Conservation (phyloP, 2,329 filamentous ascomycete species). For the Sporothrix curviconia region DNA sequence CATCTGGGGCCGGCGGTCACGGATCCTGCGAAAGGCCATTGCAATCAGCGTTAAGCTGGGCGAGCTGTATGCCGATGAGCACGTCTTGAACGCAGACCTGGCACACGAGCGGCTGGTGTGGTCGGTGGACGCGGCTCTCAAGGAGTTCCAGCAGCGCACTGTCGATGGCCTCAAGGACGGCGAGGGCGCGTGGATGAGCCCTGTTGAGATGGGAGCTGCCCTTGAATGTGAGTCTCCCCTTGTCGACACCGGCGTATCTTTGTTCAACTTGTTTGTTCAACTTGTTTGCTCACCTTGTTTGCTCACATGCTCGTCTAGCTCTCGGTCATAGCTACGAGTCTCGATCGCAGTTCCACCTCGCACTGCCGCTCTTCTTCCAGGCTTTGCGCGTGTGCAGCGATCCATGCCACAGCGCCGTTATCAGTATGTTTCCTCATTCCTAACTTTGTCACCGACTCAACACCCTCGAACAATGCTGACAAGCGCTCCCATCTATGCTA, state of each 20-base stretch:
- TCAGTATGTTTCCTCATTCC: slow-evolving; percentile 49
- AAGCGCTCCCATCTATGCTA: no score
- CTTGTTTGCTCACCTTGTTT: no score
- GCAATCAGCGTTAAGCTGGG: slow-evolving; percentile 77
- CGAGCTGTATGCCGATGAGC: slow-evolving; percentile 70
- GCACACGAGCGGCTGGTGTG: slow-evolving; percentile 72
- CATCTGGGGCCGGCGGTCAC: slow-evolving; percentile 53
- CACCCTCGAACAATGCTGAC: no score
- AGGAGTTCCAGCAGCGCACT: slow-evolving; percentile 64
- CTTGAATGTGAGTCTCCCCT: slow-evolving; percentile 58
- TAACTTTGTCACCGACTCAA: no score
- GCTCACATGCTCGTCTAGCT: slow-evolving; percentile 37
- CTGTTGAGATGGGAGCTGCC: slow-evolving; percentile 65
- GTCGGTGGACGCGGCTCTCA: slow-evolving; percentile 73
- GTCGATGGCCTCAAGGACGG: slow-evolving; percentile 61
- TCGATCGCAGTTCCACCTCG: slow-evolving; percentile 69
- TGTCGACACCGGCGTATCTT: no score
- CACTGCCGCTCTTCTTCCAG: slow-evolving; percentile 80
- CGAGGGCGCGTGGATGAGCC: slow-evolving; percentile 64
- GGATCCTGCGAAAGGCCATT: slow-evolving; percentile 66
- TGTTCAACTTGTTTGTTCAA: no score
- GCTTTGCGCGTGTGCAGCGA: slow-evolving; percentile 62
- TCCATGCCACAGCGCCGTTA: slow-evolving; percentile 69
- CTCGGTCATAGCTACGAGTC: slow-evolving; percentile 71
- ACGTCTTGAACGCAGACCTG: slow-evolving; percentile 65